Evolutionary conservation across 257 asterid species (phyloP), one percentile per base, ranked within the genome.

Genomic region (Vinca minor): DNA sequence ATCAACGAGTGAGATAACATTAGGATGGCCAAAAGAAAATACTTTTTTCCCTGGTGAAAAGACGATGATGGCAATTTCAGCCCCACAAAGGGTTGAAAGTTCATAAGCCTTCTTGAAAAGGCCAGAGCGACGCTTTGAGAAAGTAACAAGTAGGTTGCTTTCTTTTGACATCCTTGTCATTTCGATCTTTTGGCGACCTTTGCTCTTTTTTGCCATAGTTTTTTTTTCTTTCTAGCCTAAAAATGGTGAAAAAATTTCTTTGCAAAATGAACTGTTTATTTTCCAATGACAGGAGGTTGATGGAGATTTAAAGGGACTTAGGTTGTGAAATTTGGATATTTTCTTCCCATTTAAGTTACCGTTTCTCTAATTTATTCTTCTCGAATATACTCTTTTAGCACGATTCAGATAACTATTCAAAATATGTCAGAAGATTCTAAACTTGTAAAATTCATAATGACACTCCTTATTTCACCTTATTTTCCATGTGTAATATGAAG

Each of bases 81-180:
- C 82, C 23, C 77, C 80, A 8, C 81, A 75, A 0, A 73, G 75
- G 1, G 76, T 71, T 34, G 80, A 64, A 14, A 79, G 80, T 23
- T 77, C 83, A 13, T 78, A 74, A 0, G 77, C 85, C 50, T 74
- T 82, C 47, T 79, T 79, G 68, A 34, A 34, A 34, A n/a, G n/a
- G n/a, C n/a, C n/a, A 6, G 84, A 69, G 2, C 81, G 83, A 0
- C 85, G 77, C 71, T 82, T 82, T 0, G 87, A 82, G 70, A 79
- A 82, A 10, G 87, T 77, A 13, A 82, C 82, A 0, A 76, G 79
- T 11, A 79, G 65, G 72, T 79, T 77, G 39, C 83, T 74, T 23
- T 75, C 79, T 57, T 82, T 77, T 14, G 76, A 73, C 73, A 82
- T 82, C 62, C 69, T 79, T 25, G 75, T 69, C 79, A 82, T 79